Evolutionary conservation across 345 rosid species (phyloP), one percentile per base, ranked within the genome.

Genomic region (Rhodomyrtus tomentosa): DNA sequence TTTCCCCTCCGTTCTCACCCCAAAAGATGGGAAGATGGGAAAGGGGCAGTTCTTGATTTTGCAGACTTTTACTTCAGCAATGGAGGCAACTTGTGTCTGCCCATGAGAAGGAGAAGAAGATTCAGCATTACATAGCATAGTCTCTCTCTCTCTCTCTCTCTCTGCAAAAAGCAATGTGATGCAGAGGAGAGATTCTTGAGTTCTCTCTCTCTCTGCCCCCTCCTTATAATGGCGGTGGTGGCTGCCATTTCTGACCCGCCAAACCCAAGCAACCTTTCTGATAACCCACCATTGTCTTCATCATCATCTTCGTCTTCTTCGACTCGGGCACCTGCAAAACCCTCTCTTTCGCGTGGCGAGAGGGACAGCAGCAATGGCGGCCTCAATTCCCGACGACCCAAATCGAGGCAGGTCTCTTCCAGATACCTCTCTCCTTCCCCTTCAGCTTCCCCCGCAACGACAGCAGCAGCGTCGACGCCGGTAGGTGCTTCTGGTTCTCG

Each of bases 361-460:
- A 62, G 76, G 76, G 76, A 62, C 24, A 2, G 42, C 52, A 12
- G 82, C 82, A 80, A 80, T 80, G 82, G 82, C 27, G 53, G 53
- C 20, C 82, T 80, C 53, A 80, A 45, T 32, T 56, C 84, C 25
- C 88, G 93, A 88, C 92, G 91, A 87, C 96, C 93, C 84, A 92
- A 95, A 90, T 96, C 96, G 42, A 90, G 93, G 89, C 93, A 91
- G 53, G 98, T 97, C 51, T 92, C 98, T 50, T 95, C 97, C 22
- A 93, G 99, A 80, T 96, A 96, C 89, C 86, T 96, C 87, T 96
- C 99, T 49, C 95, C 98, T 87, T 94, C 98, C 1, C 83, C 89
- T 55, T 87, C 95, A 11, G 84, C 93, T 5, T 89, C 96, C 15
- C 54, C 92, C 5, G 58, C 87, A 1, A 18, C 53, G 9, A 53